Conservation (phyloP, 306 rosid species). For the Cicer pinnatifidum region DNA sequence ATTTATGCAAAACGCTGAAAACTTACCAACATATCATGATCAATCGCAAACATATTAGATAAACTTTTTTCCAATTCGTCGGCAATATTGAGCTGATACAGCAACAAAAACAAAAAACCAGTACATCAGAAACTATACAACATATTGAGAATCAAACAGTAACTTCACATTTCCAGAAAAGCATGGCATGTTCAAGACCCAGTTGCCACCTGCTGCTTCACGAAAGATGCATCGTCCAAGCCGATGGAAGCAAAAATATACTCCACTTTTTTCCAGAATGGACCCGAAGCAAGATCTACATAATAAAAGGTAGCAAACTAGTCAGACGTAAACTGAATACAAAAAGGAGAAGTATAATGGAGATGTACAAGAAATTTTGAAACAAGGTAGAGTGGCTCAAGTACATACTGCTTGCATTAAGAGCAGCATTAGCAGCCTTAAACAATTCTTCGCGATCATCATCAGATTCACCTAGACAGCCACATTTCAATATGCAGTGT, state of each 20-base stretch:
- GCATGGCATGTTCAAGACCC: conserved; percentile 34
- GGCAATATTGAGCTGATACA: conserved; percentile 68
- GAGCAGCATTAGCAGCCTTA: conserved; percentile 77
- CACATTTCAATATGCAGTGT: conserved; percentile 38
- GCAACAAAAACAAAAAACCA: conserved; percentile 22
- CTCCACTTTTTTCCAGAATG: conserved; percentile 87
- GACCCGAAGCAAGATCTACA: conserved; percentile 69
- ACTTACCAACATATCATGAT: conserved; percentile 63
- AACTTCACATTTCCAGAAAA: conserved; percentile 23
- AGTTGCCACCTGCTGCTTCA: conserved; percentile 79
- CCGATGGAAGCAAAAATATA: conserved; percentile 64
- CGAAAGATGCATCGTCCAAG: conserved; percentile 68
- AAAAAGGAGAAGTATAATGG: conserved; percentile 30
- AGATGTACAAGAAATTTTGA: conserved; percentile 12
- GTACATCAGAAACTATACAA: conserved; percentile 44
- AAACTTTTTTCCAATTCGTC: conserved; percentile 69
- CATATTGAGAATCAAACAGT: conserved; percentile 33
- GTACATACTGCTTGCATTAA: conserved; percentile 73
- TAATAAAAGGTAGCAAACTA: conserved; percentile 44
- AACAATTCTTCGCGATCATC: conserved; percentile 77
- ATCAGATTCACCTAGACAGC: conserved; percentile 77
- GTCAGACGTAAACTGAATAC: conserved; percentile 38
- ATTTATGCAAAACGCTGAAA: conserved; percentile 36
- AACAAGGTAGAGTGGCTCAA: conserved; percentile 34
- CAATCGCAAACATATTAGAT: conserved; percentile 63